Percentiles rank a stretch among this genome's conserved stretches.
Evolutionary conservation across 2,329 filamentous ascomycete genomes (phyloP).

Genomic region (Ophiocordyceps camponoti-floridani): DNA sequence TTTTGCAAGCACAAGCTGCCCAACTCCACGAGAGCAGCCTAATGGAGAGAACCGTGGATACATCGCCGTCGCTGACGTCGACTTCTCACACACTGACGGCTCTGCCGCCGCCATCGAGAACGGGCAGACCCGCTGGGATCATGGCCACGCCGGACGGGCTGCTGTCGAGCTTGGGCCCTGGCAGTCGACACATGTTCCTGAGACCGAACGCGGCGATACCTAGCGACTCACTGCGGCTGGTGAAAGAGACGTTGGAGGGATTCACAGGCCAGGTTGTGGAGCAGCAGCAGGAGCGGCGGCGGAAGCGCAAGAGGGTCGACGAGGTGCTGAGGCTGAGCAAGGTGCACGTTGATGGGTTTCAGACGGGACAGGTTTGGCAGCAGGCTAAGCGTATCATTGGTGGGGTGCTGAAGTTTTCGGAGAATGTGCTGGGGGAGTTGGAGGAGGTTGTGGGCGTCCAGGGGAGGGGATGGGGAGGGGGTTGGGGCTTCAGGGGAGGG

Average conservation of each 20-base stretch:
- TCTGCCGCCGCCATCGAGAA: constrained; percentile 19
- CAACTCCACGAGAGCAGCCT: neutral
- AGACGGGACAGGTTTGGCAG: constrained; percentile 81
- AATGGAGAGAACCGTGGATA: constrained; percentile 15
- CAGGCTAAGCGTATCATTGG: constrained; percentile 71
- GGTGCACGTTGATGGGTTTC: constrained; percentile 75
- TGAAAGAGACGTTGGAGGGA: constrained; percentile 66
- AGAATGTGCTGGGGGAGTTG: constrained; percentile 27
- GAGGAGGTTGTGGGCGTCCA: constrained; percentile 25
- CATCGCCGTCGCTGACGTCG: constrained; percentile 42
- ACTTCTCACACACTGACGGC: constrained; percentile 46
- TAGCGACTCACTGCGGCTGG: constrained; percentile 50
- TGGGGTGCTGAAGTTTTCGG: constrained; percentile 30
- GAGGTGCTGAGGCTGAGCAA: constrained; percentile 58
- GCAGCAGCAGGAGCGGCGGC: constrained; percentile 50
- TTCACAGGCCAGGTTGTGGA: constrained; percentile 59
- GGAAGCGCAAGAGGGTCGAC: constrained; percentile 56
- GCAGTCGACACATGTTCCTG: constrained; percentile 57
- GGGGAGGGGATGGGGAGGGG: constrained; percentile 4
- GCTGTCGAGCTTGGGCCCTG: constrained; percentile 36
- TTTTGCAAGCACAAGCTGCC: neutral
- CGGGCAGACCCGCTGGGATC: constrained; percentile 15
- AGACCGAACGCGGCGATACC: constrained; percentile 51
- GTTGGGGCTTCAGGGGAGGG: neutral
- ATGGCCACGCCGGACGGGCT: constrained; percentile 13